Evolutionary conservation across 208 protist species (phyloP), one percentile per base, ranked within the genome.

Genomic region (Leptomonas seymouri): DNA sequence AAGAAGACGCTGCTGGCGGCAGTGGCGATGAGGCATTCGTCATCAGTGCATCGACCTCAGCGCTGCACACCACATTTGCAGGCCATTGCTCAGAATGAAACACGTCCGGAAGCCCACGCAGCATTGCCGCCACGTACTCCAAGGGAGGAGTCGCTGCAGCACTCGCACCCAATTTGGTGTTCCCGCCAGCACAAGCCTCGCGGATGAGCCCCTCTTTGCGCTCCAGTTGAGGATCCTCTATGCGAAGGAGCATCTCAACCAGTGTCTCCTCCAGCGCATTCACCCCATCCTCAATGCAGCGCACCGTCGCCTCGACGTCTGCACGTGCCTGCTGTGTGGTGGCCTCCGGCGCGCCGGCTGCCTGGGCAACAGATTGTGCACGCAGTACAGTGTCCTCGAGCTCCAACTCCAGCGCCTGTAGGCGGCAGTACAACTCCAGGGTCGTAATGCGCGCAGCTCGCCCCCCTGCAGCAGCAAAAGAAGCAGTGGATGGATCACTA

Each of bases 61-160:
- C 9, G 9, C 76, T 46, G 18, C 74, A 74, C 0, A 90, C 42
- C n/a, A 90, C 55, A 60, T 71, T 76, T 8, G 65, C 63, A 3
- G 82, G 82, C 82, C 85, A 87, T 34, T 70, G 54, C 65, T 84
- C 79, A 20, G 62, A 51, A 5, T 62, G 62, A 31, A 90, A 51
- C 23, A 80, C 51, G 1, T 48, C 41, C 6, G 62, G 69, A 9
- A 83, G 41, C 11, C 48, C 71, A 7, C 61, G 67, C 20, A 83
- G 21, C 21, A 83, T 75, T 27, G 39, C 49, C 27, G 31, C 53
- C 42, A 82, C 71, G 55, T 89, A 86, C 34, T 49, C 66, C 48
- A 63, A n/a, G 15, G 65, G 30, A 3, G 63, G 56, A 3, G 45
- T 44, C 0, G 42, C 15, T 3, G 41, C 41, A n/a, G 36, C 5